A percentile compares a stretch with the other conserved stretches of the same genome.
These are phyloP conservation scores for Phoma sp. DNA, from an alignment of 2,329 filamentous ascomycete genomes.

Conservation along the genomic window DNA sequence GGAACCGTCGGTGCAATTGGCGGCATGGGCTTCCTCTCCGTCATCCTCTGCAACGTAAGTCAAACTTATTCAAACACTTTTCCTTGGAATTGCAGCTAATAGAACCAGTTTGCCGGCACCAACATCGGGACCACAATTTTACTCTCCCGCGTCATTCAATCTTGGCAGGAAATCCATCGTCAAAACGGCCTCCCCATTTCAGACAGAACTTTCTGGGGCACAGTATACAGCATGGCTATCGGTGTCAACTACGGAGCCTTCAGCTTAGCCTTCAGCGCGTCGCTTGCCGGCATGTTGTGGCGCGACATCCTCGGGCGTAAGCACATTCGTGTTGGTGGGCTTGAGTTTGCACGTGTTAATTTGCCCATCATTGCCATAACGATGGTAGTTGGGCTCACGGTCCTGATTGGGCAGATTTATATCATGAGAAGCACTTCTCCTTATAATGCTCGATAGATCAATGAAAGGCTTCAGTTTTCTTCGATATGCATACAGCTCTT, in stretches of 20 bases:
- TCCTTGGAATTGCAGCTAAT: not conserved
- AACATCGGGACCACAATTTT: conserved; percentile 81
- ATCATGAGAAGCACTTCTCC: conserved; percentile 57
- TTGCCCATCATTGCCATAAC: conserved; percentile 73
- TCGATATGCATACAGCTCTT: no score
- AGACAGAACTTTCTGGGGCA: conserved; percentile 74
- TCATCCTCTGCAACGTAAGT: conserved; percentile 75
- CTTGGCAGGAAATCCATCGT: conserved; percentile 69
- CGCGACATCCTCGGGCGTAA: conserved; percentile 73
- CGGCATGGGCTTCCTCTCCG: conserved; percentile 76
- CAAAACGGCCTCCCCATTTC: conserved; percentile 59
- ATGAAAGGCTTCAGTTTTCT: no score
- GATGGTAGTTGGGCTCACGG: conserved; percentile 69
- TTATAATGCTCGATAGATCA: conserved; percentile 37
- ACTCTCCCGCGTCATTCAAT: conserved; percentile 72
- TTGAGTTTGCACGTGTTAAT: conserved; percentile 74
- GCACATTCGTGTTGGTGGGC: conserved; percentile 68
- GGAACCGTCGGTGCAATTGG: conserved; percentile 73
- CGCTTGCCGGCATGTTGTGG: conserved; percentile 75
- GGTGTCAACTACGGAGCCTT: conserved; percentile 80
- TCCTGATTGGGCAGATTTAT: conserved; percentile 70
- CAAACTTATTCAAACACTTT: not conserved
- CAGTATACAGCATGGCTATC: conserved; percentile 76
- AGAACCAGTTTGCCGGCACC: conserved; percentile 72
- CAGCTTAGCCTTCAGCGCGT: conserved; percentile 75